A percentile compares a stretch with the other conserved stretches of the same genome.
phyloP scores from a whole-genome alignment of 768 basidiomycete genomes.

The Myochromella boudieri region DNA sequence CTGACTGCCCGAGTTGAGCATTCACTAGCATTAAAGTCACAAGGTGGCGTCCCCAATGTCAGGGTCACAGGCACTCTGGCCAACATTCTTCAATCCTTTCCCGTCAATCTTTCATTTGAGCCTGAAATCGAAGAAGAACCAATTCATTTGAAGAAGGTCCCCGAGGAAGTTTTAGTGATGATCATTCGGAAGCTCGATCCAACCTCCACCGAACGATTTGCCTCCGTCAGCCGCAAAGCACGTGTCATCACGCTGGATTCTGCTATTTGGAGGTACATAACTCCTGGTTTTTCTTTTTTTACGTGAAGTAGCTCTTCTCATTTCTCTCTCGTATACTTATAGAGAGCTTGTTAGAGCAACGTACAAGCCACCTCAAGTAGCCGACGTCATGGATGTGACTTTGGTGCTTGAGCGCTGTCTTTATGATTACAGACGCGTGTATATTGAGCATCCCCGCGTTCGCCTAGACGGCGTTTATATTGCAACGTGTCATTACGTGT shows the following conservation, averaged over 20 bases:
- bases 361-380: conserved; percentile 78
- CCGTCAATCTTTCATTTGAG: conserved; percentile 52
- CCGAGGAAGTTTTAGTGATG: conserved; percentile 72
- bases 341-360: conserved; percentile 65
- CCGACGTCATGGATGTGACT: conserved; percentile 46
- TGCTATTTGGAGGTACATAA: conserved; percentile 70
- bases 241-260: conserved; percentile 70
- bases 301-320: conserved; percentile 1
- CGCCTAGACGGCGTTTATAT: conserved; percentile 91
- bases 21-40: conserved; percentile 24
- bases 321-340: background rate
- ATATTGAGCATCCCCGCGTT: conserved; percentile 82
- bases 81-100: conserved; percentile 48
- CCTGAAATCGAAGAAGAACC: conserved; percentile 67
- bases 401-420: conserved; percentile 51
- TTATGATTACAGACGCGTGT: conserved; percentile 72
- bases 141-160: conserved; percentile 57
- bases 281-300: background rate
- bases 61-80: conserved; percentile 42
- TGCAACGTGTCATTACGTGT: conserved; percentile 88
- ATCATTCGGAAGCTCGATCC: conserved; percentile 69
- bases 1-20: conserved; percentile 26
- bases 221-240: conserved; percentile 67
- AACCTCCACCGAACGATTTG: conserved; percentile 76
- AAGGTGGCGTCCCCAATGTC: conserved; percentile 13